These are phyloP conservation scores for Dinochytrium kinnereticum DNA, from an alignment of 371 early-diverging fungal genomes.

Conservation along the genomic window DNA sequence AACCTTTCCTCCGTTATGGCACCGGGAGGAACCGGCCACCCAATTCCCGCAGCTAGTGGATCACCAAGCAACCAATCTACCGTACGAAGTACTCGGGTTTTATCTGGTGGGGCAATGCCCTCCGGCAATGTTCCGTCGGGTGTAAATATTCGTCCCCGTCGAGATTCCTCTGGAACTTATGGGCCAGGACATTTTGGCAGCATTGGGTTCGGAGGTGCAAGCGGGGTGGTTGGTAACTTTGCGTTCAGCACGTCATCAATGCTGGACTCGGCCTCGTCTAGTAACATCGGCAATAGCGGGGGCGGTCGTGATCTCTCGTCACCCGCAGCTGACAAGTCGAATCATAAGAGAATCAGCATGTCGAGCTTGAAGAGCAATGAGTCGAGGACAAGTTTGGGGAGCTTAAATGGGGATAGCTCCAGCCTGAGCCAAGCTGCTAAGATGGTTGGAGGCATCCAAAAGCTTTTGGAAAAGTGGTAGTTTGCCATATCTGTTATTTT, in stretches of 20 bases:
- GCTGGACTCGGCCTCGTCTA: background rate
- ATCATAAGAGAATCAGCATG: slow-evolving; percentile 7
- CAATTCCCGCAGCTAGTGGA: too few species aligned
- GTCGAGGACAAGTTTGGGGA: background rate
- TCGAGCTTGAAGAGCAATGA: slow-evolving; percentile 17
- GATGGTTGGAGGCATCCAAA: background rate
- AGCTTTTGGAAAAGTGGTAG: slow-evolving; percentile 5
- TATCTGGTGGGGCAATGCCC: too few species aligned
- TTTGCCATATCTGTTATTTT: background rate
- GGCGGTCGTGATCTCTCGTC: background rate
- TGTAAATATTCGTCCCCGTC: slow-evolving; percentile 5
- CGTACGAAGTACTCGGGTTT: background rate
- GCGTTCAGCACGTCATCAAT: background rate
- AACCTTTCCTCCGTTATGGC: slow-evolving; percentile 7
- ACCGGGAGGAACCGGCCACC: too few species aligned
- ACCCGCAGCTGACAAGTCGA: background rate
- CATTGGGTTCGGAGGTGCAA: too few species aligned
- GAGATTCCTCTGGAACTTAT: background rate
- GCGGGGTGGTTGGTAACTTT: background rate
- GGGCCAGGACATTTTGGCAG: background rate
- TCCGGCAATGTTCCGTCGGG: background rate
- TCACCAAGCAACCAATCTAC: background rate
- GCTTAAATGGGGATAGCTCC: background rate
- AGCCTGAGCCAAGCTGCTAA: background rate
- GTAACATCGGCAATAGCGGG: background rate